phyloP scores from a whole-genome alignment of 2,329 filamentous ascomycete species.

The Exophiala bonariae region DNA sequence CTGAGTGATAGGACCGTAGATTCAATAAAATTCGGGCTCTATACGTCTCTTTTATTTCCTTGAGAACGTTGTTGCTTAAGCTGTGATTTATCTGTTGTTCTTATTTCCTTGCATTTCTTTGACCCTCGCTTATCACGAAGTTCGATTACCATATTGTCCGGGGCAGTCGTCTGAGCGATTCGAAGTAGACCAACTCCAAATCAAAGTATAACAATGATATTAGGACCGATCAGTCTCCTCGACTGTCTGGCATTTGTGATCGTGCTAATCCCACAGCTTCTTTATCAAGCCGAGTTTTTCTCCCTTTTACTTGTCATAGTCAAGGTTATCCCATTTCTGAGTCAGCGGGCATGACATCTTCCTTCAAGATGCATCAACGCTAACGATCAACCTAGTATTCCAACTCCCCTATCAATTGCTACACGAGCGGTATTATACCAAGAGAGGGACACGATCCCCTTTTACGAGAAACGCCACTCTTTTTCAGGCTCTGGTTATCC shows the following conservation, averaged over 20 bases:
- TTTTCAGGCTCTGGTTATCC: slow-evolving; percentile 76
- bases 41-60: too few species aligned
- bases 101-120: too few species aligned
- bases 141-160: too few species aligned
- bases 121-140: too few species aligned
- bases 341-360: slow-evolving; percentile 46
- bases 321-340: slow-evolving; percentile 67
- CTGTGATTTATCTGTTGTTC: too few species aligned
- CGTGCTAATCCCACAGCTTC: slow-evolving; percentile 69
- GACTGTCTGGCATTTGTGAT: slow-evolving; percentile 74
- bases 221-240: slow-evolving; percentile 71
- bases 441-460: slow-evolving; percentile 49
- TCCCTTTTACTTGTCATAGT: slow-evolving; percentile 55
- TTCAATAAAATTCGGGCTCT: too few species aligned
- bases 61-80: too few species aligned
- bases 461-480: slow-evolving; percentile 70
- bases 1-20: too few species aligned
- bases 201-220: slow-evolving; percentile 57
- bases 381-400: slow-evolving; percentile 31
- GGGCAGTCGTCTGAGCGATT: too few species aligned
- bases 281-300: slow-evolving; percentile 66
- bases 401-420: slow-evolving; percentile 61
- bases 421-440: slow-evolving; percentile 56
- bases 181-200: too few species aligned
- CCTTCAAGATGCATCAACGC: neutral